Evolutionary conservation across 73 alveolate genomes (phyloP), one percentile per base, ranked within the genome.

Genomic region (Paramecium bursaria): DNA sequence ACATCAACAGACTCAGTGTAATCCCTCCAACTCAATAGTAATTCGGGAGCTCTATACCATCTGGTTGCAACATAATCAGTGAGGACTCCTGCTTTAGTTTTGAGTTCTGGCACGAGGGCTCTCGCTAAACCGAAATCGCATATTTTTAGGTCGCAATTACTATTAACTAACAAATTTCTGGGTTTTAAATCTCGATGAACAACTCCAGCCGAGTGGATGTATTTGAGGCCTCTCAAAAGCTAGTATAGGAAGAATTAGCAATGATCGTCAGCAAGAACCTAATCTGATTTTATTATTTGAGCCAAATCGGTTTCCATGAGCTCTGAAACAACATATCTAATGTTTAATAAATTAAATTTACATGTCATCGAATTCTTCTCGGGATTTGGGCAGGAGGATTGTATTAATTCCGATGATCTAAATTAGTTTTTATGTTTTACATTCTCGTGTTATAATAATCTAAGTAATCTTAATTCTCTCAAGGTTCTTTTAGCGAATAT

Each of bases 281-380:
- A 94, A 30, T 92, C 91, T 19, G 99, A 94, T 86, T 96, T 95
- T 26, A 97, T 87, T 50, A 97, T 96, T 31, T 92, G 67, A 1
- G 95, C 95, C 47, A 97, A 82, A 86, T 97, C 99, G 10, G 99
- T 96, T 75, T 97, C 99, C 99, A 96, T 96, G 55, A 97, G 87
- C 87, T 97, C 99, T 49, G 92, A 76, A 14, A 96, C 96, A 21
- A 93, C 92, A 46, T 95, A 95, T 14, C 90, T 85, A 48, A 21
- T 15, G 31, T 57, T 14, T 23, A 39, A 1, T 22, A 46, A 14
- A 49, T 7, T 49, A 31, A 14, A 30, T 17, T 53, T 91, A 88
- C 77, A 94, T 95, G 86, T 95, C 98, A 46, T 92, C 88, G 50
- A 80, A 73, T 6, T 85, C 91, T 53, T 91, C 89, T 42, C 93